These are phyloP conservation scores for Epichloe typhina DNA, from an alignment of 2,329 filamentous ascomycete species.

Conservation along the genomic window DNA sequence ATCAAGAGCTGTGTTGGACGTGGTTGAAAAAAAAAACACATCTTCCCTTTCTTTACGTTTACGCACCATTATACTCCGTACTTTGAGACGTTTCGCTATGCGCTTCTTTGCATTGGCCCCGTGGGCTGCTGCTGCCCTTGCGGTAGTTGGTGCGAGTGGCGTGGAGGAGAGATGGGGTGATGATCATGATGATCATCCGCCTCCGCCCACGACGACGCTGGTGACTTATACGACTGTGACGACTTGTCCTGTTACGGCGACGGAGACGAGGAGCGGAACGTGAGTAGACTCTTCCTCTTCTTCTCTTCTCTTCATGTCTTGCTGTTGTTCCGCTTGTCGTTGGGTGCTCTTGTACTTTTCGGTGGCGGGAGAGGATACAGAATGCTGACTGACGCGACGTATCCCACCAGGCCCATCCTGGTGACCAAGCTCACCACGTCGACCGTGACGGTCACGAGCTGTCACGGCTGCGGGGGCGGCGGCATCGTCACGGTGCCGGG, in stretches of 20 bases:
- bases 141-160: neutral
- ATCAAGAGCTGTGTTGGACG: no score
- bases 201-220: slow-evolving; percentile 8
- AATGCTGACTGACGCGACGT: neutral
- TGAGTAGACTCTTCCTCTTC: slow-evolving; percentile 15
- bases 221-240: slow-evolving; percentile 29
- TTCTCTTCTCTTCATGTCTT: neutral
- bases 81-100: neutral
- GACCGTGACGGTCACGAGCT: slow-evolving; percentile 28
- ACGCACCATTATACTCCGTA: no score
- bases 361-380: neutral
- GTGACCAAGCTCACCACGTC: slow-evolving; percentile 30
- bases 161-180: slow-evolving; percentile 1
- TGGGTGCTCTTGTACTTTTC: neutral
- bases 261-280: slow-evolving; percentile 26
- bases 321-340: neutral
- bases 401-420: slow-evolving; percentile 24
- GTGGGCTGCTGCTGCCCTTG: slow-evolving; percentile 4
- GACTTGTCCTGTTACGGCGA: slow-evolving; percentile 32
- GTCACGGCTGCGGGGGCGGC: slow-evolving; percentile 21
- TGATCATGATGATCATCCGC: neutral
- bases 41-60: no score
- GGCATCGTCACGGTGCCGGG: slow-evolving; percentile 24
- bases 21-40: no score
- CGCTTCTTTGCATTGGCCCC: slow-evolving; percentile 4